Conservation (phyloP, 148 eudicot species). For the Heliamphora exappendiculata region DNA sequence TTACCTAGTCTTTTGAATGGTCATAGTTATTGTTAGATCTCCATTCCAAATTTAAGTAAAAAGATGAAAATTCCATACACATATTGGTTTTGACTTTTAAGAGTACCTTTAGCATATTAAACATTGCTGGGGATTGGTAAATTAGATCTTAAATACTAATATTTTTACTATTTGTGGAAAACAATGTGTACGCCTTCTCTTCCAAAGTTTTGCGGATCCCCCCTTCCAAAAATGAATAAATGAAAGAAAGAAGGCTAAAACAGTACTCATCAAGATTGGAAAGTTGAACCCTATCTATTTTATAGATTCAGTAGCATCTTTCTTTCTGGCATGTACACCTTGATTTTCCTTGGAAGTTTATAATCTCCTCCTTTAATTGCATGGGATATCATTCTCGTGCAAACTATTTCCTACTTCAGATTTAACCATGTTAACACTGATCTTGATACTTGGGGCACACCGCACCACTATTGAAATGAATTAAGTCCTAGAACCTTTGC, state of each 20-base stretch:
- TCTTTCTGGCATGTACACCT: too few species aligned
- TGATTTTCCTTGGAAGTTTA: background rate
- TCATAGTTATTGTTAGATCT: background rate
- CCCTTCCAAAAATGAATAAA: too few species aligned
- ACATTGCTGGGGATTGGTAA: background rate
- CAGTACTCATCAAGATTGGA: too few species aligned
- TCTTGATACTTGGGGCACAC: background rate
- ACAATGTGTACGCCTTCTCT: too few species aligned
- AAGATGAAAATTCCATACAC: too few species aligned
- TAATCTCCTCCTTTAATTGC: background rate
- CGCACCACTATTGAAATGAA: background rate
- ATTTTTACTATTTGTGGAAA: background rate
- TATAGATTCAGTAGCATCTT: too few species aligned
- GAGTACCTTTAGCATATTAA: background rate
- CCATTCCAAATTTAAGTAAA: too few species aligned
- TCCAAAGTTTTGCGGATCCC: too few species aligned
- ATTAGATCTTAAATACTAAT: background rate
- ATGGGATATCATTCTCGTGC: background rate
- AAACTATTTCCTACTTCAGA: too few species aligned
- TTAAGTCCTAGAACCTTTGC: background rate
- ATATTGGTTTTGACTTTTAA: background rate
- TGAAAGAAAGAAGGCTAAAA: too few species aligned
- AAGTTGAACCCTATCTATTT: background rate
- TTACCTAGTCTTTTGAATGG: background rate
- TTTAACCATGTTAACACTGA: too few species aligned